phyloP scores from a whole-genome alignment of 345 rosid genomes.

The Gossypium turneri region DNA sequence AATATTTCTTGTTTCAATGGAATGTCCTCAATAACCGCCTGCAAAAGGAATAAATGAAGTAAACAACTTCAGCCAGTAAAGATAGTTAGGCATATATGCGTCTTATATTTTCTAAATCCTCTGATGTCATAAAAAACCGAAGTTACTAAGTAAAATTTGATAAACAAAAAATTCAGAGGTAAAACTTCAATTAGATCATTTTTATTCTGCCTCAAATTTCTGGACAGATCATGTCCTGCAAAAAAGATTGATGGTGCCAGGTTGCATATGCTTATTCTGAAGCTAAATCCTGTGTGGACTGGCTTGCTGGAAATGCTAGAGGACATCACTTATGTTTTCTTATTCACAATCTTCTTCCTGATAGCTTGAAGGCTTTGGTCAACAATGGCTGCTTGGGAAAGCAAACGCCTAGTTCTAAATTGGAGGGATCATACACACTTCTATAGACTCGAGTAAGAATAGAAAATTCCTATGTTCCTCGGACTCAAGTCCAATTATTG shows the following conservation, averaged over 20 bases:
- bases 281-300: background rate
- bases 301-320: background rate
- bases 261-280: background rate
- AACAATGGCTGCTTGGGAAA: background rate
- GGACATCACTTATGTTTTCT: background rate
- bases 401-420: background rate
- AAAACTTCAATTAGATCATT: background rate
- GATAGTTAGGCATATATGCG: background rate
- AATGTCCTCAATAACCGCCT: conserved; percentile 87
- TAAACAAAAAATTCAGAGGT: background rate
- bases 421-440: background rate
- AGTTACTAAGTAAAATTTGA: background rate
- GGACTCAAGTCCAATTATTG: background rate
- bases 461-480: background rate
- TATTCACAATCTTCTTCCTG: background rate
- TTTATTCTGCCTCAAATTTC: background rate
- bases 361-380: conserved; percentile 1
- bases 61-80: background rate
- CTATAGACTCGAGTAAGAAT: background rate
- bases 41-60: conserved; percentile 25
- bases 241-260: background rate
- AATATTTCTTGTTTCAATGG: conserved; percentile 81
- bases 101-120: conserved; percentile 2
- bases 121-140: background rate
- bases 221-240: background rate